These are phyloP conservation scores for Cryphonectria radicalis DNA, from an alignment of 2,329 filamentous ascomycete genomes.

Conservation along the genomic window DNA sequence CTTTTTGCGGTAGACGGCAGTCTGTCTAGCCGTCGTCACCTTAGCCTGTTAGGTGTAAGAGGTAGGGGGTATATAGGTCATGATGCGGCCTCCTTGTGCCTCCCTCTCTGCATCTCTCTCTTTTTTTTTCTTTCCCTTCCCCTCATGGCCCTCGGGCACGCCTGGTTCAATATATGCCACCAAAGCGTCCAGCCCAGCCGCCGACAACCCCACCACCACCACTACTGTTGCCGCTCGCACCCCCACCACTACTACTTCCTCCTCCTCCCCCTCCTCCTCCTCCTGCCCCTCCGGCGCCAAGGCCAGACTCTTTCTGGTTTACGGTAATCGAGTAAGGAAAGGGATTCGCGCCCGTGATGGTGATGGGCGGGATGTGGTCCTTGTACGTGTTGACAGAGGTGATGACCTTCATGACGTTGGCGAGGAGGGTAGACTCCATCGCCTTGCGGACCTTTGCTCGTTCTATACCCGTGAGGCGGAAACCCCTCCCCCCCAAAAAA, in stretches of 20 bases:
- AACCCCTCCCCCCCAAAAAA: not conserved
- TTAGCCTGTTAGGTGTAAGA: not conserved
- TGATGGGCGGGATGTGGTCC: conserved; percentile 96
- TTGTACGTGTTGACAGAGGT: conserved; percentile 86
- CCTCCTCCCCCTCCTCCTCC: conserved; percentile 7
- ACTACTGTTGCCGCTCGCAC: not conserved
- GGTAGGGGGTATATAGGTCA: not conserved
- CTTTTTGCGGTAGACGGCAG: not conserved
- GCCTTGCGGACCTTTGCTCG: conserved; percentile 85
- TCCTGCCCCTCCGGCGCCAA: not conserved
- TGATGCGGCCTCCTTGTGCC: not conserved
- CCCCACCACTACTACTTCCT: not conserved
- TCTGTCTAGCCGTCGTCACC: not conserved
- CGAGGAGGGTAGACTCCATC: conserved; percentile 87
- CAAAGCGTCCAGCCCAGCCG: conserved; percentile 24
- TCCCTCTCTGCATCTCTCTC: not conserved
- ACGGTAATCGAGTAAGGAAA: conserved; percentile 94
- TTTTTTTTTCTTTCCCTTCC: too few relatives aligned
- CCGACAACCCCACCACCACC: conserved; percentile 10
- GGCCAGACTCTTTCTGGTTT: conserved; percentile 69
- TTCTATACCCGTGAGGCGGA: conserved; percentile 54
- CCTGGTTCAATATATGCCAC: conserved; percentile 21
- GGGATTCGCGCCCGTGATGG: conserved; percentile 81
- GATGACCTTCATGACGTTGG: conserved; percentile 88
- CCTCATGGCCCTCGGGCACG: not conserved